A percentile compares a stretch with the other conserved stretches of the same genome.
Evolutionary conservation across 2,329 filamentous ascomycete genomes (phyloP).

Genomic region (Ceratocystis harringtonii): DNA sequence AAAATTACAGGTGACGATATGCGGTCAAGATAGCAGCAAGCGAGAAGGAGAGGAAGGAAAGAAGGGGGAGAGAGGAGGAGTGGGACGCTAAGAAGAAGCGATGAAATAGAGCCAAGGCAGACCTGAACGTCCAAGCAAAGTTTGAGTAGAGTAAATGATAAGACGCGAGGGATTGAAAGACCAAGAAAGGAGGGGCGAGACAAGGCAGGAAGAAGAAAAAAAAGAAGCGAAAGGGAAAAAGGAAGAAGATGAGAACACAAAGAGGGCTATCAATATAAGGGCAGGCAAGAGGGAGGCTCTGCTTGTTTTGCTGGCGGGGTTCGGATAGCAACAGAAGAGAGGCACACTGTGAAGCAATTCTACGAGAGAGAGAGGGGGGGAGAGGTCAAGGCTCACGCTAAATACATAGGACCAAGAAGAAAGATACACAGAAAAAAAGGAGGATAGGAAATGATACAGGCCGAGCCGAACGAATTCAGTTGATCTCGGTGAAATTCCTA

Average conservation of each 20-base stretch:
- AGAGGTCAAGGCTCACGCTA: neutral
- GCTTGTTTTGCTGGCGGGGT: neutral
- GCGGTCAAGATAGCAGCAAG: neutral
- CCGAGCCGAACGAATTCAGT: neutral
- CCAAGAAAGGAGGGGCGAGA: neutral
- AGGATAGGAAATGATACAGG: neutral
- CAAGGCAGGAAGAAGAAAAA: neutral
- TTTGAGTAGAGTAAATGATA: neutral
- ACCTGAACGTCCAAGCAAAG: neutral
- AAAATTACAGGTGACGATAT: constrained; percentile 2
- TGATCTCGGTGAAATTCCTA: neutral
- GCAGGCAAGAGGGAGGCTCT: too few species aligned
- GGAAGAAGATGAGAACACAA: neutral
- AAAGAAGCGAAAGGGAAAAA: neutral
- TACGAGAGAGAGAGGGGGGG: neutral
- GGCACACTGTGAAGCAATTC: neutral
- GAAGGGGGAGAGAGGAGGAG: neutral
- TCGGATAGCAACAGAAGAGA: neutral
- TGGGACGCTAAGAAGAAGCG: neutral
- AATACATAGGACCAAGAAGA: neutral
- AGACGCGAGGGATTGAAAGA: neutral
- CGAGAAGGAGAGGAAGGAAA: neutral
- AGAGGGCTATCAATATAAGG: too few species aligned
- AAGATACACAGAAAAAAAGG: neutral
- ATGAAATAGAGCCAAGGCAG: neutral